phyloP scores from a whole-genome alignment of 108 stramenopile genomes.

The Fistulifera pelliculosa region DNA sequence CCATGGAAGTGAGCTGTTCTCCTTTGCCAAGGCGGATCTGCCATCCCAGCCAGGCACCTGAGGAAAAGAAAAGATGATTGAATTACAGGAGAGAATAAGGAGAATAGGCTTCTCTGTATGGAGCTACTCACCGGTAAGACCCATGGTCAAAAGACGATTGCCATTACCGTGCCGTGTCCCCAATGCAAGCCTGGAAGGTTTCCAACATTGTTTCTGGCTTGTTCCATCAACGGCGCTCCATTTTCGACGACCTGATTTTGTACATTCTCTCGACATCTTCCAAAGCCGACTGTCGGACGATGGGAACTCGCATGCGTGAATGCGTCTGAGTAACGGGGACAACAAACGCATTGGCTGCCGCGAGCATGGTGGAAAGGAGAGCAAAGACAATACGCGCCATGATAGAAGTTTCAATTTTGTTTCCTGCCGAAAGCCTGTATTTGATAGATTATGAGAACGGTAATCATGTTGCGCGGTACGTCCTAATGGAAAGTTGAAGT shows the following conservation, averaged over 20 bases:
- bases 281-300: conserved; percentile 16
- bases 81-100: background rate
- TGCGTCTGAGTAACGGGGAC: no score
- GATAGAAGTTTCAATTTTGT: no score
- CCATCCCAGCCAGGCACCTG: conserved; percentile 27
- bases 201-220: conserved; percentile 22
- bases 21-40: conserved; percentile 40
- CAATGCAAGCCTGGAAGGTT: conserved; percentile 29
- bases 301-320: background rate
- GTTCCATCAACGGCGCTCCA: conserved; percentile 27
- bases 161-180: conserved; percentile 38
- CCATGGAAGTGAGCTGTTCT: conserved; percentile 27
- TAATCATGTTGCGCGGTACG: no score
- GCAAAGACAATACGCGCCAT: no score
- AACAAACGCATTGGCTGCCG: no score
- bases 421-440: no score
- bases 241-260: conserved; percentile 29
- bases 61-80: no score
- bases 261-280: conserved; percentile 19
- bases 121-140: conserved; percentile 7
- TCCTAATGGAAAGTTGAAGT: no score
- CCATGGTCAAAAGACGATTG: conserved; percentile 32
- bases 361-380: no score
- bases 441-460: no score
- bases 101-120: background rate